These are phyloP conservation scores for Glycine tomentella DNA, from an alignment of 306 rosid genomes.

Conservation along the genomic window DNA sequence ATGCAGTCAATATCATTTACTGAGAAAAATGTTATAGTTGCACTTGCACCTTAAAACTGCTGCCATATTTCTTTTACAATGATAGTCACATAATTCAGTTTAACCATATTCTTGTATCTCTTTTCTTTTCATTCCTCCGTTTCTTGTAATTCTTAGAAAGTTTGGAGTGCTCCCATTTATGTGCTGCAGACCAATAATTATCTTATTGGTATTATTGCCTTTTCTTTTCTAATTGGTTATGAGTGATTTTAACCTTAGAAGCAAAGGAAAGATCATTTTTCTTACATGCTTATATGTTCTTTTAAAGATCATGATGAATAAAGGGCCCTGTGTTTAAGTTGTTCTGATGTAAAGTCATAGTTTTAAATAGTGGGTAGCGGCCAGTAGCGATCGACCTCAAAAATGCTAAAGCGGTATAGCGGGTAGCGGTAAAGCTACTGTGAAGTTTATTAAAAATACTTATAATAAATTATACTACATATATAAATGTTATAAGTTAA, in stretches of 20 bases:
- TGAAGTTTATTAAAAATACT: too few relatives aligned
- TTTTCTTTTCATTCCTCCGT: not conserved
- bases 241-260: conserved; percentile 3
- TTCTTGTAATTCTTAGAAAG: not conserved
- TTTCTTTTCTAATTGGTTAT: not conserved
- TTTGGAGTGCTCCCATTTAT: not conserved
- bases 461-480: too few relatives aligned
- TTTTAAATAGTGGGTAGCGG: too few relatives aligned
- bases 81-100: too few relatives aligned
- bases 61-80: not conserved
- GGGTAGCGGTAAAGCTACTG: too few relatives aligned
- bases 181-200: not conserved
- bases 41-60: conserved; percentile 8
- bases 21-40: not conserved
- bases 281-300: conserved; percentile 6
- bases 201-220: not conserved
- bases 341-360: not conserved
- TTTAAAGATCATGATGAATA: not conserved
- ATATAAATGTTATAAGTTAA: too few relatives aligned
- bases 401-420: too few relatives aligned
- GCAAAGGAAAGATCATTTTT: conserved; percentile 1
- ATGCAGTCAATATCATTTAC: conserved; percentile 20
- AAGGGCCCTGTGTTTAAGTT: not conserved
- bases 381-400: too few relatives aligned
- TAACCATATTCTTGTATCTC: too few relatives aligned